Percentiles rank a stretch among this genome's conserved stretches.
Evolutionary conservation across 78 protist genomes (phyloP).

Genomic region (Guillardia theta): DNA sequence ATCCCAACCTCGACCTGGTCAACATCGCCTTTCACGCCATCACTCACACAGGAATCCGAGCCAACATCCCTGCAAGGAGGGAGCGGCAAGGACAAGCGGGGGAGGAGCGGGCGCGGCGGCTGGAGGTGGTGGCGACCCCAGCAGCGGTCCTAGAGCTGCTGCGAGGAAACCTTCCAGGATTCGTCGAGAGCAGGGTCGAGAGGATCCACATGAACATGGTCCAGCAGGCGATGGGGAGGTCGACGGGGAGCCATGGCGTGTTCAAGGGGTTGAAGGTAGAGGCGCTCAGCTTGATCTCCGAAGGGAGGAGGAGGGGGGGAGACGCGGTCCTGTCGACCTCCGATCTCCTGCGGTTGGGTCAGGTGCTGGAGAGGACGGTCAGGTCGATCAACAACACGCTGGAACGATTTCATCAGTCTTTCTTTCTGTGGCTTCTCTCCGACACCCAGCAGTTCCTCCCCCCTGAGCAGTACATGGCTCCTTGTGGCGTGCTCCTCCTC

Average conservation of each 20-base stretch:
- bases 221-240: not conserved
- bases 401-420: conserved; percentile 10
- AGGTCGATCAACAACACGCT: not conserved
- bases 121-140: too few species aligned
- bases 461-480: not conserved
- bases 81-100: too few species aligned
- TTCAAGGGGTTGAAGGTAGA: not conserved
- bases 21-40: not conserved
- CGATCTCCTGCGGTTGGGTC: not conserved
- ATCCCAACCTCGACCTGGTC: not conserved
- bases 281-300: not conserved
- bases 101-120: too few species aligned
- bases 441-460: not conserved
- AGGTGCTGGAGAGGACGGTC: not conserved
- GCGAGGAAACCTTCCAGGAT: too few species aligned
- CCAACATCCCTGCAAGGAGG: too few species aligned
- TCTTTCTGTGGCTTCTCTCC: not conserved
- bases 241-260: not conserved
- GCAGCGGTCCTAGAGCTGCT: too few species aligned
- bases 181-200: not conserved
- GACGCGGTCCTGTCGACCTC: not conserved
- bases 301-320: not conserved
- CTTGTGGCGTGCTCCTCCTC: not conserved
- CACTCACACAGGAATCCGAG: too few species aligned
- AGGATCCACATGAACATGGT: not conserved